A percentile compares a stretch with the other conserved stretches of the same genome.
Conservation (phyloP, 345 rosid genomes). For the Salix caprea region DNA sequence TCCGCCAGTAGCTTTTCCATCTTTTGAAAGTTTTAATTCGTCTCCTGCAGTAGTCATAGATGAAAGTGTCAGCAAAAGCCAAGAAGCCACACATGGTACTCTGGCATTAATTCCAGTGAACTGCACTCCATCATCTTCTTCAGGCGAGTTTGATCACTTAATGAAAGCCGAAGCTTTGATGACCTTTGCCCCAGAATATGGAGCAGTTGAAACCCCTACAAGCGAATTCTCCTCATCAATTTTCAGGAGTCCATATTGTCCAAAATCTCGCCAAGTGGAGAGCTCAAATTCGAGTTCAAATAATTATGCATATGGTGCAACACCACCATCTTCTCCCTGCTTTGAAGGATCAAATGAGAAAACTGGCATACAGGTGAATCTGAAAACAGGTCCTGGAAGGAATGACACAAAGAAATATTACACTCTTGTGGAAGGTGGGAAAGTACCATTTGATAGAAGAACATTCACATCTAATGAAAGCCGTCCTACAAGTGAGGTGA, state of each 20-base stretch:
- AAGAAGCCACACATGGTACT: constrained; percentile 48
- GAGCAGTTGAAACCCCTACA: constrained; percentile 76
- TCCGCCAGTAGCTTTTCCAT: constrained; percentile 68
- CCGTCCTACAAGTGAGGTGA: constrained; percentile 43
- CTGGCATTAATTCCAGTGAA: constrained; percentile 46
- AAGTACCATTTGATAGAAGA: constrained; percentile 44
- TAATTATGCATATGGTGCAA: constrained; percentile 74
- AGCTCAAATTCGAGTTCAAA: constrained; percentile 65
- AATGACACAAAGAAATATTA: constrained; percentile 56
- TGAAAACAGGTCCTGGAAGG: constrained; percentile 44
- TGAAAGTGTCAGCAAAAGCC: constrained; percentile 63
- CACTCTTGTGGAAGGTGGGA: constrained; percentile 60
- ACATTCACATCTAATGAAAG: constrained; percentile 33
- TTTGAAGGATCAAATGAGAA: constrained; percentile 62
- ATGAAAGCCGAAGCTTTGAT: constrained; percentile 91
- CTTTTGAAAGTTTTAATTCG: constrained; percentile 78
- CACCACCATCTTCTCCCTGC: constrained; percentile 66
- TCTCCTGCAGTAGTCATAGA: constrained; percentile 48
- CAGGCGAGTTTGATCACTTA: constrained; percentile 85
- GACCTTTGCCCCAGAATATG: constrained; percentile 95
- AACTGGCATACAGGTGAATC: constrained; percentile 34
- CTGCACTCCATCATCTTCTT: constrained; percentile 40
- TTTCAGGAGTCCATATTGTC: constrained; percentile 81
- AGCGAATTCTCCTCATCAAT: constrained; percentile 59
- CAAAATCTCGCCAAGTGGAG: constrained; percentile 64